Evolutionary conservation across 2,329 filamentous ascomycete genomes (phyloP), one percentile per base, ranked within the genome.

Genomic region (Tolypocladium endophyticum): DNA sequence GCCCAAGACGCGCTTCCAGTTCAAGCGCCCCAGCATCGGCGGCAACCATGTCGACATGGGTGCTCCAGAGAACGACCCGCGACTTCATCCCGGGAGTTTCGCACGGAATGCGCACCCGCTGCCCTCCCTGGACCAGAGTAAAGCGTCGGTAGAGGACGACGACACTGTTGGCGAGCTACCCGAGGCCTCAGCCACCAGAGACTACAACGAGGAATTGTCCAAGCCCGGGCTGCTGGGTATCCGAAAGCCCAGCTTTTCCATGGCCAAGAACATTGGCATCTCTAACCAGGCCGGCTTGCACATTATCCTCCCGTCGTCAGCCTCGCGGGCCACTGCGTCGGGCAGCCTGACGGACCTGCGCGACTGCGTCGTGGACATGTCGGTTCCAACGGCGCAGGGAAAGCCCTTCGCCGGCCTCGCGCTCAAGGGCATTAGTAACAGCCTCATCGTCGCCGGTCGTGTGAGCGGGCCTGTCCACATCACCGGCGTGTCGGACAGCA

Each of bases 391-490:
- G 0, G 66, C 65, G 2, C 67, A 70, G 9, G 81, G 81, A 3
- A 77, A 79, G 28, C 84, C 88, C 0, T 94, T 95, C 66, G 87
- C 90, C 3, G 87, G 85, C 36, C 74, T 85, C 52, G 74, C 74
- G 23, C 76, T 96, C 60, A 90, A 88, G 66, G 81, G 87, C 64
- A 83, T 96, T 61, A 77, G 79, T 33, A 75, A 82, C 52, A 89
- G 87, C 56, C 76, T 97, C 23, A 78, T 99, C 33, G 77, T 97
- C 18, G 89, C 87, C 45, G 92, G 92, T 0, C 83, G 85, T 59
- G 88, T 97, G 7, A 79, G 82, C 47, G 94, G 94, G 0, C 85
- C 94, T 0, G 86, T 88, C 11, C 93, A 97, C 70, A 83, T 97
- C 57, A 97, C 93, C 0, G 82, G 80, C 0, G 76, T 96, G 1